A percentile compares a stretch with the other conserved stretches of the same genome.
phyloP scores from a whole-genome alignment of 306 rosid species.

The Corylus heterophylla region DNA sequence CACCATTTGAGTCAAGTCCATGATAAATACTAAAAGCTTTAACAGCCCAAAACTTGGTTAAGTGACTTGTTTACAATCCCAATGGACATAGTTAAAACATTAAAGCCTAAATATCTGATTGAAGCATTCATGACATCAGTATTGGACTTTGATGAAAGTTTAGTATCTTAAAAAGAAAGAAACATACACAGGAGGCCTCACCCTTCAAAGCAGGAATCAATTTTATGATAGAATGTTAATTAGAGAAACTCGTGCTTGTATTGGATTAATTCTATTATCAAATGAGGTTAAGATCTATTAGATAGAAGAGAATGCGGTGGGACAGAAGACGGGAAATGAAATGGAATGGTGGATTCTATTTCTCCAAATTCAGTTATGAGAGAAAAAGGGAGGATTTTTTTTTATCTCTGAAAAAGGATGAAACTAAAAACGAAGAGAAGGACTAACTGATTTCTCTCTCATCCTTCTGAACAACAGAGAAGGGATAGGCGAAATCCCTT shows the following conservation, averaged over 20 bases:
- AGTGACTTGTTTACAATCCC: background rate
- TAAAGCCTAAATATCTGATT: background rate
- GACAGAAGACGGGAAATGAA: too few relatives aligned
- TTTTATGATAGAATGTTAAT: background rate
- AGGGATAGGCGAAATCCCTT: background rate
- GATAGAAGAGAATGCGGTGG: background rate
- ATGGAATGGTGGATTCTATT: background rate
- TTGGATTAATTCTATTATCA: background rate
- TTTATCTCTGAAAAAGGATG: too few relatives aligned
- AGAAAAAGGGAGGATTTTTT: background rate
- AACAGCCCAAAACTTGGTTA: background rate
- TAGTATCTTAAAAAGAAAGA: background rate
- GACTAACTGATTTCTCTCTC: background rate
- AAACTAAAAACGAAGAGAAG: background rate
- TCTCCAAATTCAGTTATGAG: background rate
- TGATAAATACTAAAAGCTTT: background rate
- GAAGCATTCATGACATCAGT: background rate
- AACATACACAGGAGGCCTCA: background rate
- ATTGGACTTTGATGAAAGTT: background rate
- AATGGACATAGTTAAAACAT: background rate
- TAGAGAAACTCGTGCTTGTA: background rate
- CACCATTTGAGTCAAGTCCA: background rate
- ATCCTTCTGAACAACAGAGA: background rate
- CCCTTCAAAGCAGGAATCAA: background rate
- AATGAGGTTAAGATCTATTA: background rate